Percentiles rank a stretch among this genome's conserved stretches.
Evolutionary conservation across 345 rosid species (phyloP).

Genomic region (Cardamine occulta): DNA sequence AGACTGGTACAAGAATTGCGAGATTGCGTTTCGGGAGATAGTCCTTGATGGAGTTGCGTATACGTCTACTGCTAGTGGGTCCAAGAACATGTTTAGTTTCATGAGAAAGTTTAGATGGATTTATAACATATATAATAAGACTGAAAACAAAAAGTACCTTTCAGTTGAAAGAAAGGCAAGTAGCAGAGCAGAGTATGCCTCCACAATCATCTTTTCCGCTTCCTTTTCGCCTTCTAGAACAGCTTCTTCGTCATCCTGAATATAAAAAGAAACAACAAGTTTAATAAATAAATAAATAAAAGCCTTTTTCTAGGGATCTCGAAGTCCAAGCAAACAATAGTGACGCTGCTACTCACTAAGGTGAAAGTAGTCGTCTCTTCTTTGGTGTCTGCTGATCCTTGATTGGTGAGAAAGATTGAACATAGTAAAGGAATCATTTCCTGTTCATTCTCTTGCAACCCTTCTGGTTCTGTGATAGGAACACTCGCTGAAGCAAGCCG

Average conservation of each 20-base stretch:
- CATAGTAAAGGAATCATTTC: slow-evolving; percentile 81
- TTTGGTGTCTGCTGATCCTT: slow-evolving; percentile 69
- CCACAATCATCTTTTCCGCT: slow-evolving; percentile 97
- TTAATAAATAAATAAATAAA: neutral
- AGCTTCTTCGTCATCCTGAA: slow-evolving; percentile 76
- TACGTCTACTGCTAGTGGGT: slow-evolving; percentile 62
- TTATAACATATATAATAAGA: neutral
- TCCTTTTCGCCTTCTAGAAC: slow-evolving; percentile 92
- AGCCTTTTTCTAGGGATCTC: slow-evolving; percentile 10
- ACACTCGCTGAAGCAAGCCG: slow-evolving; percentile 81
- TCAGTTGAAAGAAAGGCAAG: slow-evolving; percentile 98
- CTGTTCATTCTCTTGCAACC: slow-evolving; percentile 53
- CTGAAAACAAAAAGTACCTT: slow-evolving; percentile 54
- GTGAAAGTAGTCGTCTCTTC: slow-evolving; percentile 58
- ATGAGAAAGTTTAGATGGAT: slow-evolving; percentile 17
- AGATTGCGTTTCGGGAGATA: slow-evolving; percentile 75
- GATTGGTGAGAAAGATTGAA: slow-evolving; percentile 87
- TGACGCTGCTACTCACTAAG: slow-evolving; percentile 62
- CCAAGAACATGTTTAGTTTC: slow-evolving; percentile 30
- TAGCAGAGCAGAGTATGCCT: slow-evolving; percentile 92
- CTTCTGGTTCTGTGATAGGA: slow-evolving; percentile 57
- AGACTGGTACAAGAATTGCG: slow-evolving; percentile 76
- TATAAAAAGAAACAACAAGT: neutral
- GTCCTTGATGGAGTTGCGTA: slow-evolving; percentile 73
- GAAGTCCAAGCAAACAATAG: slow-evolving; percentile 22